phyloP scores from a whole-genome alignment of 106 monocot species.

The Allium fistulosum region DNA sequence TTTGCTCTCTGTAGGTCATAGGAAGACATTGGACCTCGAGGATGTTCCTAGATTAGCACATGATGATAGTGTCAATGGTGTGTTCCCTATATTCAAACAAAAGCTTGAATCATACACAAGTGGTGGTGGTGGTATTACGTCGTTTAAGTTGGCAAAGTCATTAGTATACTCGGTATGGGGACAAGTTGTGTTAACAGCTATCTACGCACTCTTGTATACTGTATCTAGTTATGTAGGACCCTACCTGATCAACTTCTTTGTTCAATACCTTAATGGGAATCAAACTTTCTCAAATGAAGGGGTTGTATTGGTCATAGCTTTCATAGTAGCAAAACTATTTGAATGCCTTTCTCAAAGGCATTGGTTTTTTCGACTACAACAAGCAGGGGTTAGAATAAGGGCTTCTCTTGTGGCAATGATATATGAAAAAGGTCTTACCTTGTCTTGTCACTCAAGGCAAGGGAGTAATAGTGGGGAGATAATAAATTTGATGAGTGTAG shows the following conservation, averaged over 20 bases:
- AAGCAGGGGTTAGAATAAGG: slow-evolving; percentile 43
- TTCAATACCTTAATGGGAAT: slow-evolving; percentile 30
- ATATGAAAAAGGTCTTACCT: slow-evolving; percentile 65
- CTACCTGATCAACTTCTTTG: slow-evolving; percentile 32
- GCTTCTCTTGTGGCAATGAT: slow-evolving; percentile 59
- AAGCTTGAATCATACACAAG: slow-evolving; percentile 17
- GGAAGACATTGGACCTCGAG: slow-evolving; percentile 33
- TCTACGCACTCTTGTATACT: slow-evolving; percentile 20
- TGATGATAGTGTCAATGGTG: slow-evolving; percentile 17
- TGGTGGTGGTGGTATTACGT: background rate
- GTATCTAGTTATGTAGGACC: slow-evolving; percentile 29
- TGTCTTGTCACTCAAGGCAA: slow-evolving; percentile 65
- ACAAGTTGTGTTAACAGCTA: slow-evolving; percentile 13
- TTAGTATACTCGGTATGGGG: slow-evolving; percentile 21
- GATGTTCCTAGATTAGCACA: slow-evolving; percentile 37
- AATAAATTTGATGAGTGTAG: slow-evolving; percentile 87
- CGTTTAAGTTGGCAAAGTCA: slow-evolving; percentile 11
- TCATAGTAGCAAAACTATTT: slow-evolving; percentile 63
- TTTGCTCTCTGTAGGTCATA: slow-evolving; percentile 36
- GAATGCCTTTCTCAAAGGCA: slow-evolving; percentile 76
- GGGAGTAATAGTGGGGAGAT: slow-evolving; percentile 71
- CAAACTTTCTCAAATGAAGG: slow-evolving; percentile 44
- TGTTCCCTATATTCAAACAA: slow-evolving; percentile 18
- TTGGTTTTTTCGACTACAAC: slow-evolving; percentile 68
- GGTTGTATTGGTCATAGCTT: slow-evolving; percentile 45